Base-by-base conservation (phyloP, 1,284 basidiomycete species). In the Mycena citricolor region DNA sequence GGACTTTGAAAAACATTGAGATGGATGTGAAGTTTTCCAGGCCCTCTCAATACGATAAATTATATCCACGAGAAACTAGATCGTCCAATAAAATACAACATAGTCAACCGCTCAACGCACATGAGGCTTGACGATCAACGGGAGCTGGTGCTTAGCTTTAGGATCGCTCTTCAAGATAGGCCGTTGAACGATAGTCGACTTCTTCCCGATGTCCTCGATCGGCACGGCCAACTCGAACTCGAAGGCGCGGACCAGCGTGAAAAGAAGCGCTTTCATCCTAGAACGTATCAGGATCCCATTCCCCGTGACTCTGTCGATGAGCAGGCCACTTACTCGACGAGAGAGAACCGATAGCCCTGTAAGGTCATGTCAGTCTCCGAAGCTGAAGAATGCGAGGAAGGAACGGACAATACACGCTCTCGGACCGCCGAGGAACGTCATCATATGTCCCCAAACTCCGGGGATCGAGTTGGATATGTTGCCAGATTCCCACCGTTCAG, bases 171-270 rank as follows among this genome's bases (percentile, higher is more conserved):
- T 36, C 13, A 37, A n/a, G 21, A 36, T 28, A 1, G 42, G 42
- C 13, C 33, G 34, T 20, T 44, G 42, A 33, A 44, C 42, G 17
- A 44, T 30, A 19, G 28, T 7, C 28, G 25, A 16, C 11, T 19
- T 24, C 16, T 21, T 28, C 40, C 14, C 33, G 20, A 44, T 21
- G 28, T 44, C 42, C 3, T 12, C 29, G 14, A 16, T 28, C 6
- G 42, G 34, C 5, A 44, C 35, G 1, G 31, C 44, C 8, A 35
- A 33, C 39, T 39, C 44, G 22, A 47, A 47, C 39, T 47, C 44
- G 26, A 47, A 42, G 23, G 44, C 39, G 20, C 44, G 44, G 24
- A 47, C 26, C 26, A 47, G 39, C 13, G 32, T 32, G 28, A 47
- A 47, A 6, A 47, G 44, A 12, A 44, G 32, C 14, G 41, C 32